Base-by-base conservation (phyloP, 1,139 yeast species). In the Blastobotrys proliferans region DNA sequence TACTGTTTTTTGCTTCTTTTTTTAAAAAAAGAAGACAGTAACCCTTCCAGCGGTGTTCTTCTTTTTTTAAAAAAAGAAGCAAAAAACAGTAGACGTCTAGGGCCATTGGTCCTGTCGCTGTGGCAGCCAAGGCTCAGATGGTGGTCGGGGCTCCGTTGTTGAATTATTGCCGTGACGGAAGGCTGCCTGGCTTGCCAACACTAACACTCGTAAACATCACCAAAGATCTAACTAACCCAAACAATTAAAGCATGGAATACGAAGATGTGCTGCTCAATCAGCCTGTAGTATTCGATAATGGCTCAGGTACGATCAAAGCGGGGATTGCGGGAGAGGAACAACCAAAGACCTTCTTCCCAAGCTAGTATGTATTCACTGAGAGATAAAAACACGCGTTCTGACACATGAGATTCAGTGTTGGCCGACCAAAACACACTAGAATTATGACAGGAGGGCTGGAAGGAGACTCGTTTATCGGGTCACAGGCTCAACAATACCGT, bases 271-370 rank as follows among this genome's bases (percentile, higher is more conserved):
- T 73, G 47, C 63, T 72, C 44, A 90, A 88, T 63, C 97, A 90
- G 64, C 96, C 97, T 1, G 78, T 90, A 38, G 96, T 90, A 29
- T 72, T 90, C 27, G 97, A 90, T 63, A 87, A 86, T 68, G 97
- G 97, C n/a, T 82, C 95, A 3, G 95, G 95, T 1, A 74, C 76
- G 39, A 70, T 88, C 45, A 84, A 87, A 60, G 88, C 95, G 0
- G 97, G 97, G 1, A 85, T 90, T 64, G 95, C 97, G 1, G 97
- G 97, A 14, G 94, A 85, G 53, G 94, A 86, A 45, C 74, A 71
- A 52, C 97, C 97, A 2, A 74, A 77, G 53, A 63, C 77, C 31
- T 73, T 67, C 47, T 67, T 73, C 18, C 74, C 77, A 8, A 55
- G 76, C 17, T 62, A 64, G 69, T 68, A 55, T 36, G 70, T 61